Evolutionary conservation across 345 rosid species (phyloP), one percentile per base, ranked within the genome.

Genomic region (Adansonia digitata): DNA sequence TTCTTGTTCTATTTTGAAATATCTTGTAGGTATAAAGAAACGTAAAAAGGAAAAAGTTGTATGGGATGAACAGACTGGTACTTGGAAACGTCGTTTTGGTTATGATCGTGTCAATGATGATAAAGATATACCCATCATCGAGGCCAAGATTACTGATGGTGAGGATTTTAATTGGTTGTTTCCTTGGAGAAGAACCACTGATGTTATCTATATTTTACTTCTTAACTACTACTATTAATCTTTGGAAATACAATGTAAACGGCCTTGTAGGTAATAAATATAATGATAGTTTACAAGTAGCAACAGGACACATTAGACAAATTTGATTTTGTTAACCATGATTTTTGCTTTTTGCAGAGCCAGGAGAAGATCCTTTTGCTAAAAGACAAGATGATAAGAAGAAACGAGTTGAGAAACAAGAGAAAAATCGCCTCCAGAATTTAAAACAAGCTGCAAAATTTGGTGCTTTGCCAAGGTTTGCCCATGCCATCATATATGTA

Each of bases 61-160:
- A 0, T 94, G 89, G 85, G 97, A 94, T 65, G 93, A 91, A 74
- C 94, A 87, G 86, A 94, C 98, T 26, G 82, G 82, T 57, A 59
- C 87, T 15, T 94, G 97, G 89, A 94, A 94, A 81, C 95, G 95
- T 34, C 86, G 93, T 34, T 89, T 81, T 84, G 97, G 98, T 59
- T 94, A 90, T 70, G 97, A 94, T 78, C 97, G 95, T 75, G 98
- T 91, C 67, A 89, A 91, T 78, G 95, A 94, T 77, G 98, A 94
- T 84, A 76, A 83, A 45, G 98, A 94, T 72, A 67, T 92, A 51
- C 94, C 97, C 55, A 90, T 92, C 71, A 86, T 91, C 48, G 98
- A 91, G 75, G 97, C 97, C 78, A 94, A 92, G 85, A 84, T 71
- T 80, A 78, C 92, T 48, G 97, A 91, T 80, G 98, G 97, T 94